Evolutionary conservation across 805 yeast species (phyloP).

Genomic region (Ogataea methylovora): DNA sequence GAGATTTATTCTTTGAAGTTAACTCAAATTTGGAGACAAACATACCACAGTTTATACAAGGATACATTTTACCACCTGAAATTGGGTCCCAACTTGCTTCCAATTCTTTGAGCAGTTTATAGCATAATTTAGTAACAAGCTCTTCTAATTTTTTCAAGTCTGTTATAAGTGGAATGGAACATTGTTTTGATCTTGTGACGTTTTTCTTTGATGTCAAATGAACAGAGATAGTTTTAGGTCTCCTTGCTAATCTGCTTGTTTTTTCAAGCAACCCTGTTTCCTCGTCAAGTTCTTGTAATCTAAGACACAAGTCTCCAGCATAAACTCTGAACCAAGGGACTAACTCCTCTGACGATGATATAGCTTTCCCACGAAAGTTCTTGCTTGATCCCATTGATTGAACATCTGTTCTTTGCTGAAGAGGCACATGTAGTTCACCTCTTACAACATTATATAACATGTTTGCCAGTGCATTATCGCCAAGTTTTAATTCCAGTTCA

Average conservation of each 20-base stretch:
- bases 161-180: constrained; percentile 28
- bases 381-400: constrained; percentile 89
- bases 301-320: constrained; percentile 65
- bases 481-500: constrained; percentile 26
- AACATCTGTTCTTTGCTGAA: constrained; percentile 51
- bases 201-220: constrained; percentile 22
- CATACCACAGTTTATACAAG: constrained; percentile 43
- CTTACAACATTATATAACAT: constrained; percentile 55
- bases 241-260: constrained; percentile 19
- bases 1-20: constrained; percentile 17
- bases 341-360: constrained; percentile 48
- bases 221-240: constrained; percentile 52
- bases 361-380: constrained; percentile 55
- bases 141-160: constrained; percentile 30
- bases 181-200: constrained; percentile 32
- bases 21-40: constrained; percentile 48
- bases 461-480: constrained; percentile 39
- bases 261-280: constrained; percentile 30
- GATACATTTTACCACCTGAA: constrained; percentile 28
- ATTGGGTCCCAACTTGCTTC: constrained; percentile 18
- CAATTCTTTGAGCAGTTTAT: constrained; percentile 14
- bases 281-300: constrained; percentile 70
- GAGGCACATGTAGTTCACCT: constrained; percentile 50
- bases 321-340: constrained; percentile 77
- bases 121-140: constrained; percentile 13